phyloP scores from a whole-genome alignment of 176 grass and related monocot species.

The barley (Hordeum vulgare) region DNA sequence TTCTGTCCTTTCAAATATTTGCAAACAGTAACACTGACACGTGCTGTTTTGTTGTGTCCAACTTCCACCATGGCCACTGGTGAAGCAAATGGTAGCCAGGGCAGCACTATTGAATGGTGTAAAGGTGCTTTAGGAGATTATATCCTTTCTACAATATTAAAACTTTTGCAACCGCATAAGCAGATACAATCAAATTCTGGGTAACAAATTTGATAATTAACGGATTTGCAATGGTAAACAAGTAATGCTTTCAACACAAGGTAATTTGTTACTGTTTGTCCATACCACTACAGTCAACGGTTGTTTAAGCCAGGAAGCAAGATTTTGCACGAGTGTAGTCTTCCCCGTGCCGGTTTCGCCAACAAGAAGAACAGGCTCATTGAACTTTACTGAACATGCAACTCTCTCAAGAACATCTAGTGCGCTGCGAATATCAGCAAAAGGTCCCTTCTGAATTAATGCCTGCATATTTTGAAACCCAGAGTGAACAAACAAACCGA shows the following conservation, averaged over 20 bases:
- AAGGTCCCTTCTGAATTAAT: constrained; percentile 52
- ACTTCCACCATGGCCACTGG: neutral
- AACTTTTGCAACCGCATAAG: neutral
- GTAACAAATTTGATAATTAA: neutral
- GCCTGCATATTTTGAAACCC: constrained; percentile 28
- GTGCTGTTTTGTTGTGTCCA: neutral
- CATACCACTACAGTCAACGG: constrained; percentile 80
- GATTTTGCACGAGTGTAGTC: constrained; percentile 88
- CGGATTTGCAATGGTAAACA: neutral
- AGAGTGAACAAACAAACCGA: constrained; percentile 15
- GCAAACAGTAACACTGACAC: neutral
- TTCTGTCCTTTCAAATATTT: neutral
- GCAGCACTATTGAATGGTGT: too few species aligned
- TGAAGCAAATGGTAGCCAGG: neutral
- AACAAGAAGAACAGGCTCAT: constrained; percentile 92
- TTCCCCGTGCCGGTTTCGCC: constrained; percentile 98
- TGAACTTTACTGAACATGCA: constrained; percentile 79
- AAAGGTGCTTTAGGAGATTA: neutral
- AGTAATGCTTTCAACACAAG: neutral
- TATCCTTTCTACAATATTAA: neutral
- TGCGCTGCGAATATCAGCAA: constrained; percentile 67
- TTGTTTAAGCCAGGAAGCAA: constrained; percentile 72
- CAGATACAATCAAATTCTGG: neutral
- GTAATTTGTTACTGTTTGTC: neutral
- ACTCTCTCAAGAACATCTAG: constrained; percentile 80